phyloP scores from a whole-genome alignment of 306 rosid species.

The Glycine tomentella region DNA sequence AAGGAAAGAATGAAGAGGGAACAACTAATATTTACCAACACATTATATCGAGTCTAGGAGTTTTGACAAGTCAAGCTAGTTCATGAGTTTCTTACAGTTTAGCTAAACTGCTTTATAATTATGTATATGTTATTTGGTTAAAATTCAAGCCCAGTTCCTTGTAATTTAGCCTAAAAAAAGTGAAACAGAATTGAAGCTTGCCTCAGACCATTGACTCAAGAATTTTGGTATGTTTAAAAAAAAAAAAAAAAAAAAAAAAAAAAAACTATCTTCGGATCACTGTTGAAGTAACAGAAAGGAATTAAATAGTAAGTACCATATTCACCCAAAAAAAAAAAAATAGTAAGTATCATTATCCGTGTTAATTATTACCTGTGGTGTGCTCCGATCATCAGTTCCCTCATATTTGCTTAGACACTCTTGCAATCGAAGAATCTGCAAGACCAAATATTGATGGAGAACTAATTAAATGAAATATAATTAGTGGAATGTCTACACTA shows the following conservation, averaged over 20 bases:
- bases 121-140: not conserved
- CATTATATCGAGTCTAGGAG: not conserved
- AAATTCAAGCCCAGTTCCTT: slow-evolving; percentile 19
- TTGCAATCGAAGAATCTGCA: slow-evolving; percentile 92
- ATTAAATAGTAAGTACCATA: not conserved
- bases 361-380: slow-evolving; percentile 79
- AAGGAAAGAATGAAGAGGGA: not conserved
- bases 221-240: too few species aligned
- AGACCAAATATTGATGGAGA: slow-evolving; percentile 38
- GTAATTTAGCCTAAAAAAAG: slow-evolving; percentile 7
- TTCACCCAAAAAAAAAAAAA: not conserved
- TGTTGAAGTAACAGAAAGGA: too few species aligned
- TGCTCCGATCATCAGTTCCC: slow-evolving; percentile 82
- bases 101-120: slow-evolving; percentile 2
- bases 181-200: slow-evolving; percentile 4
- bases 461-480: slow-evolving; percentile 33
- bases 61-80: not conserved
- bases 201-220: not conserved
- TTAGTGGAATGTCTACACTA: slow-evolving; percentile 3
- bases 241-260: too few species aligned
- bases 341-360: not conserved
- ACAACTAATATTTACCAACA: not conserved
- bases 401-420: slow-evolving; percentile 92
- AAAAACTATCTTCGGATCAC: too few species aligned
- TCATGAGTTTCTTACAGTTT: not conserved